Evolutionary conservation across 208 protist genomes (phyloP), one percentile per base, ranked within the genome.

Genomic region (Perkinsela sp.): DNA sequence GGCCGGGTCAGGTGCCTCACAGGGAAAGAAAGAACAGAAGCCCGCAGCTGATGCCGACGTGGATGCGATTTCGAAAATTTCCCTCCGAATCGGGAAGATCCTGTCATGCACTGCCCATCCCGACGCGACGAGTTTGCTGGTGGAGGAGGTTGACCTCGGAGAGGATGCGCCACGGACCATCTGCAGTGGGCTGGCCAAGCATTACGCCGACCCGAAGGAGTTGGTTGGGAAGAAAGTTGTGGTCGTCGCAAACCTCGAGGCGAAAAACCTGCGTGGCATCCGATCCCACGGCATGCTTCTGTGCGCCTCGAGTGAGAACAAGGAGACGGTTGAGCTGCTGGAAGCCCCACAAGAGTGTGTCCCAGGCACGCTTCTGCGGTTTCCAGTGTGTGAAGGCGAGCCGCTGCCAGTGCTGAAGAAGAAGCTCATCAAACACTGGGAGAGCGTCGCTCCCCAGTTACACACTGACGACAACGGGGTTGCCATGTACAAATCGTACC

Each of bases 71-170:
- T 73, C 82, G 68, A 90, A 88, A 82, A 85, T 85, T 75, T 81
- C 76, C 74, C 85, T 95, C 65, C 76, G 80, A 2, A 73, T 94
- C 16, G 90, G 88, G 32, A 88, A 82, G 66, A 87, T 94, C 30
- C 30, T 92, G 0, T 76, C 86, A 72, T 85, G 90, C n/a, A 75
- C 75, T 15, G 71, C 76, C 22, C 90, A 96, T 74, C 83, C 87
- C 0, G 85, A 94, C 68, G 88, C 87, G 69, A 76, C 81, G 57
- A 83, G 85, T 72, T 78, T 94, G 13, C 94, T 83, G 76, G 78
- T 95, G 69, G 89, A 95, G 78, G 80, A 94, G 75, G 93, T 94
- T 57, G 90, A 94, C 72, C 70, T 95, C 32, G 89, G 89, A 30
- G 79, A 86, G 48, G 88, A 80, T 66, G 82, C 77, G 32, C 85